These are phyloP conservation scores for Talaromyces sp. DNA, from an alignment of 2,329 filamentous ascomycete species.

Conservation along the genomic window DNA sequence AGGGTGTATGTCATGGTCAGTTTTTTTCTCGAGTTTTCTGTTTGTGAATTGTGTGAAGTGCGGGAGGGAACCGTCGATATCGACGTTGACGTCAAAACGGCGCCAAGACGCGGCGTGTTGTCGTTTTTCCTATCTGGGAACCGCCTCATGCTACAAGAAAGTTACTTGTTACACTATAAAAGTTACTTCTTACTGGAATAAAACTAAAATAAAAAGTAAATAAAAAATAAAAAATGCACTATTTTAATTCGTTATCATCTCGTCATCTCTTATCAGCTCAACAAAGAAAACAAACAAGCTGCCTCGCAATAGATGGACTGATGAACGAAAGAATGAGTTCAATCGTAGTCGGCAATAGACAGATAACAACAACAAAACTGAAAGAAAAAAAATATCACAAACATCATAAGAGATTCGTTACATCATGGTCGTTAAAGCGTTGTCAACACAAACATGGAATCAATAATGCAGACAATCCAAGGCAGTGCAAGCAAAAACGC, in stretches of 20 bases:
- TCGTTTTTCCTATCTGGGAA: slow-evolving; percentile 9
- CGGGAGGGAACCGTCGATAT: background rate
- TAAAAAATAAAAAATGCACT: background rate
- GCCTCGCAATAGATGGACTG: slow-evolving; percentile 7
- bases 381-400: slow-evolving; percentile 1
- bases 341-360: background rate
- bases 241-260: slow-evolving; percentile 12
- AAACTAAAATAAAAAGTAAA: background rate
- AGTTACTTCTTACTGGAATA: background rate
- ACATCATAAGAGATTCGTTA: slow-evolving; percentile 17
- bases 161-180: background rate
- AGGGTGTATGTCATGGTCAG: background rate
- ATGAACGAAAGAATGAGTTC: slow-evolving; percentile 2
- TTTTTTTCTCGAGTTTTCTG: background rate
- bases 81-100: background rate
- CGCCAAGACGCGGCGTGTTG: slow-evolving; percentile 11
- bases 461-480: background rate
- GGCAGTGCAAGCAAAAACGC: background rate
- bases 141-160: background rate
- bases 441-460: slow-evolving; percentile 2
- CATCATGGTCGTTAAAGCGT: slow-evolving; percentile 18
- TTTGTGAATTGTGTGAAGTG: background rate
- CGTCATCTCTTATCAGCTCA: slow-evolving; percentile 8
- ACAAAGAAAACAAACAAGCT: slow-evolving; percentile 2
- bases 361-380: background rate